A percentile compares a stretch with the other conserved stretches of the same genome.
These are phyloP conservation scores for Chenopodium suecicum DNA, from an alignment of 148 eudicot genomes.

Conservation along the genomic window DNA sequence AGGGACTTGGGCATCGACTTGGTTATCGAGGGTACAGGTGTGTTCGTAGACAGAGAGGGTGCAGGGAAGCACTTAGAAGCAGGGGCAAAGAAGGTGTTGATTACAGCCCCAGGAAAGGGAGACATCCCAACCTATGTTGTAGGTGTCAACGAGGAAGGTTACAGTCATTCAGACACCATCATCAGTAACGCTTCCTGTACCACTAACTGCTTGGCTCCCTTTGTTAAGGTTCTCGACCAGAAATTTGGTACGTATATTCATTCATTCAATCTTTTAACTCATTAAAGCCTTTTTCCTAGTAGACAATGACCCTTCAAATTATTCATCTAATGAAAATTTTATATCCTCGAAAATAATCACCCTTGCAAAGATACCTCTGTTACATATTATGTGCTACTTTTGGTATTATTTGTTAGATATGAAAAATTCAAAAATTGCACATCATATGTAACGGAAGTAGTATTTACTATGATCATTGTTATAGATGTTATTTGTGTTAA, in stretches of 20 bases:
- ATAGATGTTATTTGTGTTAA: not conserved
- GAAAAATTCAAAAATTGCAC: too few relatives aligned
- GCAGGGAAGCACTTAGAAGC: constrained; percentile 93
- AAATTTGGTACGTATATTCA: constrained; percentile 54
- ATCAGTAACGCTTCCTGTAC: constrained; percentile 98
- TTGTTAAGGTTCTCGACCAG: constrained; percentile 95
- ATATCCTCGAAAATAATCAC: too few relatives aligned
- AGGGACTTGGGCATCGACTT: constrained; percentile 83
- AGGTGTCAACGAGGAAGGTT: constrained; percentile 76
- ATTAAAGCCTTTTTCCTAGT: too few relatives aligned
- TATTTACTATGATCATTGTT: not conserved
- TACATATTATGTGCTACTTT: too few relatives aligned
- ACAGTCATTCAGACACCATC: constrained; percentile 55
- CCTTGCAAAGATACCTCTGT: too few relatives aligned
- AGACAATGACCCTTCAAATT: too few relatives aligned
- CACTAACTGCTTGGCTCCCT: constrained; percentile 98
- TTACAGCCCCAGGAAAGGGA: constrained; percentile 96
- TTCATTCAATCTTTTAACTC: too few relatives aligned
- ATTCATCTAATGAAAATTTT: too few relatives aligned
- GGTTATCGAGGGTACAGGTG: constrained; percentile 98
- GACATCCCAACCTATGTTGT: constrained; percentile 96
- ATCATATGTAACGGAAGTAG: too few relatives aligned
- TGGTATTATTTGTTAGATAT: too few relatives aligned
- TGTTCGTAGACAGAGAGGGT: constrained; percentile 96
- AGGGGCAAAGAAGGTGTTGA: constrained; percentile 94